Evolutionary conservation across 2,329 filamentous ascomycete genomes (phyloP).

Genomic region (Bipolaris bicolor): DNA sequence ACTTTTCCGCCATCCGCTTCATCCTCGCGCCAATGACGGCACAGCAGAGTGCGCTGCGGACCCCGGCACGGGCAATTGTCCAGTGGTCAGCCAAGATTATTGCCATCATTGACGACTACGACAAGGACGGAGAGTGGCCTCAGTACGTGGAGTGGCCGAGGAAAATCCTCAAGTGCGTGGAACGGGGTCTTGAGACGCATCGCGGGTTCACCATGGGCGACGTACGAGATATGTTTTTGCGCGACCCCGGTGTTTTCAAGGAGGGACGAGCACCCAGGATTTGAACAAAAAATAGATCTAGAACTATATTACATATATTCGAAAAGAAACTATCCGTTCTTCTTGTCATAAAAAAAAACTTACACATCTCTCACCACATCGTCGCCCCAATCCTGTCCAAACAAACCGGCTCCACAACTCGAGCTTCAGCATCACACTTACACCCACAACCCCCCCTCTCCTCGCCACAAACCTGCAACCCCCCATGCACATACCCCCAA

Average conservation of each 20-base stretch:
- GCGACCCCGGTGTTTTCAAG: conserved; percentile 53
- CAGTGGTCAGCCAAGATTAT: conserved; percentile 51
- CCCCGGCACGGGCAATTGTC: conserved; percentile 28
- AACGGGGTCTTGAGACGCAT: conserved; percentile 15
- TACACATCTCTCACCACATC: not conserved
- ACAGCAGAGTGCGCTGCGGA: conserved; percentile 15
- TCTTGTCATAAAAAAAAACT: not conserved
- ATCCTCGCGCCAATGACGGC: conserved; percentile 22
- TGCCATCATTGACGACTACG: conserved; percentile 35
- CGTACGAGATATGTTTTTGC: conserved; percentile 16
- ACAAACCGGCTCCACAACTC: conserved; percentile 12
- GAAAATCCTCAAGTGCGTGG: conserved; percentile 21
- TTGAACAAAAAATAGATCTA: not conserved
- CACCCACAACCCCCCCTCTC: conserved; percentile 9
- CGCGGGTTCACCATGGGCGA: conserved; percentile 16
- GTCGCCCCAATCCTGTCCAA: conserved; percentile 7
- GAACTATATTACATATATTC: too few species aligned
- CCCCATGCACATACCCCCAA: conserved; percentile 79
- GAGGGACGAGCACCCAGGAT: conserved; percentile 13
- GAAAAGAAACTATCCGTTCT: not conserved
- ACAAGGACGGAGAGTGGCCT: conserved; percentile 35
- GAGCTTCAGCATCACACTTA: conserved; percentile 3
- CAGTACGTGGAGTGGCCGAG: conserved; percentile 45
- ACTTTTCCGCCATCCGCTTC: conserved; percentile 25
- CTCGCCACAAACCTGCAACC: conserved; percentile 20